Conservation (phyloP, 371 early-diverging fungal genomes). For the Basidiobolus meristosporus region DNA sequence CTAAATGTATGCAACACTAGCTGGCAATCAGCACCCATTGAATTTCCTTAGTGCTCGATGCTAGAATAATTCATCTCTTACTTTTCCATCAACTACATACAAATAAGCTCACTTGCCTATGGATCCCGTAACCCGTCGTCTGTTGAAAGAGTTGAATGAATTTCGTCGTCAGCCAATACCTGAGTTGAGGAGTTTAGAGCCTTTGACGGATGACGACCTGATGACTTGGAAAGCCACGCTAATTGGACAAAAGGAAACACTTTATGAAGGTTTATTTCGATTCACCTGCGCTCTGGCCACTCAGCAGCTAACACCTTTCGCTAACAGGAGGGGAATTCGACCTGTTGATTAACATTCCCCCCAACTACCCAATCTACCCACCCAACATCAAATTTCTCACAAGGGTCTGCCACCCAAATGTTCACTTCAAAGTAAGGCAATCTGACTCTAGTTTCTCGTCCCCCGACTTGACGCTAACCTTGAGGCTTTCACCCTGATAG, state of each 20-base stretch:
- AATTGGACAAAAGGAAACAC: constrained; percentile 58
- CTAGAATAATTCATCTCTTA: too few relatives aligned
- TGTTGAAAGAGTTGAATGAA: constrained; percentile 39
- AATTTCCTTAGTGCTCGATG: too few relatives aligned
- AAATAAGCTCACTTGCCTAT: too few relatives aligned
- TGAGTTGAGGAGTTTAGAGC: constrained; percentile 33
- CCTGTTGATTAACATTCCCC: constrained; percentile 29
- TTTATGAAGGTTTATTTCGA: constrained; percentile 66
- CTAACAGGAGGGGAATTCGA: constrained; percentile 32
- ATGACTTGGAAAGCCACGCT: constrained; percentile 76
- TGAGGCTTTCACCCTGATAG: constrained; percentile 7
- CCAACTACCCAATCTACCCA: constrained; percentile 52
- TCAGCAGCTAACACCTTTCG: background rate
- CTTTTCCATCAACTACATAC: too few relatives aligned
- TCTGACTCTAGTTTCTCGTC: background rate
- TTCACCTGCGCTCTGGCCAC: background rate
- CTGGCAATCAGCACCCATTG: too few relatives aligned
- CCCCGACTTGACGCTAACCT: background rate
- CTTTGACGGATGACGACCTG: constrained; percentile 57
- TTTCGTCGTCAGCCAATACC: constrained; percentile 23
- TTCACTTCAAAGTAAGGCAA: constrained; percentile 41
- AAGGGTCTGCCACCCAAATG: constrained; percentile 62
- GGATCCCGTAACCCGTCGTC: constrained; percentile 31
- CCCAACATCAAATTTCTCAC: constrained; percentile 52
- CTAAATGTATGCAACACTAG: too few relatives aligned